Evolutionary conservation across 169 alveolate species (phyloP).

Genomic region (Eimeria maxima): DNA sequence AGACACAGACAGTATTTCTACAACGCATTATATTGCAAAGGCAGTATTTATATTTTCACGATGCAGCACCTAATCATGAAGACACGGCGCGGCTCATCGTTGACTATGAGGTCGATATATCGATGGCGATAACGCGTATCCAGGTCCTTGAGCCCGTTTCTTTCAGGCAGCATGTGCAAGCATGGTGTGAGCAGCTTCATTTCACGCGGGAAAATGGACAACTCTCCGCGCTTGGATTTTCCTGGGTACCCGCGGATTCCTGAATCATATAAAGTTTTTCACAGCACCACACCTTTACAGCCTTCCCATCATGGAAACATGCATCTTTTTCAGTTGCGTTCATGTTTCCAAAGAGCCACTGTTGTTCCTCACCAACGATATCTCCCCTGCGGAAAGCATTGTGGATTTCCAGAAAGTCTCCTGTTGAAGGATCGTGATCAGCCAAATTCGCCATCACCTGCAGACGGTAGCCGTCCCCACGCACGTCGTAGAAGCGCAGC

Average conservation of each 20-base stretch:
- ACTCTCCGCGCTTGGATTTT: conserved; percentile 98
- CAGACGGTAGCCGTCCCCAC: conserved; percentile 93
- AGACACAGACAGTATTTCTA: neutral
- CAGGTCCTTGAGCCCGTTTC: conserved; percentile 97
- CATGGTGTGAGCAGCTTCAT: conserved; percentile 96
- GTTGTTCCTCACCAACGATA: conserved; percentile 38
- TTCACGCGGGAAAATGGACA: conserved; percentile 95
- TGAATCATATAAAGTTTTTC: neutral
- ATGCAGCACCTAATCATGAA: conserved; percentile 93
- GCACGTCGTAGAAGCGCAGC: conserved; percentile 94
- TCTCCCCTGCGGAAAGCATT: conserved; percentile 80
- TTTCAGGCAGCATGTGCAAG: conserved; percentile 98
- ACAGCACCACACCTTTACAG: neutral
- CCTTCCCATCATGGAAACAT: neutral
- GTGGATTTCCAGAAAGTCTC: conserved; percentile 83
- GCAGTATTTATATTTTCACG: neutral
- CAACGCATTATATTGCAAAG: neutral
- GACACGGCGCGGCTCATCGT: conserved; percentile 92
- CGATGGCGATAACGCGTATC: conserved; percentile 97
- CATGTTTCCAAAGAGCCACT: too few species aligned
- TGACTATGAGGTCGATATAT: conserved; percentile 97
- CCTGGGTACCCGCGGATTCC: conserved; percentile 90
- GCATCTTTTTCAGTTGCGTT: too few species aligned
- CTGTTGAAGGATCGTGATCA: conserved; percentile 84
- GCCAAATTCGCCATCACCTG: conserved; percentile 91